Evolutionary conservation across 257 asterid genomes (phyloP), one percentile per base, ranked within the genome.

Genomic region (Solanum habrochaites): DNA sequence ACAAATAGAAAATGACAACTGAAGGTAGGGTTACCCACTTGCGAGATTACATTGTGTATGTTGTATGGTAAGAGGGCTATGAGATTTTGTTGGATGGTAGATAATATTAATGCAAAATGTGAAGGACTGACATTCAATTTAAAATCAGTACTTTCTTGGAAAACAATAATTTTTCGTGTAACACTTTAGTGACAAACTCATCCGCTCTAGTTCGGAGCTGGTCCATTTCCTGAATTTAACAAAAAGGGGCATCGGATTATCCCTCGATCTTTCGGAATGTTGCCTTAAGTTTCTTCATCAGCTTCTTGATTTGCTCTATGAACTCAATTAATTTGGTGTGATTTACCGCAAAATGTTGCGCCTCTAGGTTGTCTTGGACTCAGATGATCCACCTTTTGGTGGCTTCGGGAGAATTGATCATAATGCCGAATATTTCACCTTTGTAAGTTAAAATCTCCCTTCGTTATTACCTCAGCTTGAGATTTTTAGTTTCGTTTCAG

Each of bases 371-470:
- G 99, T 82, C 82, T 86, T 97, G 95, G 97, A 97, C 91, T 96
- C 99, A 0, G 99, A 97, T 85, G 95, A 91, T 77, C 77, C 90
- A 64, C 81, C 72, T 29, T 97, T 95, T 89, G 99, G 98, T 86
- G 99, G 99, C 88, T 96, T 91, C 87, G 78, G 94, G 73, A 92
- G 99, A 93, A 92, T 96, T n/a, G 91, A 86, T 87, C 95, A 90
- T 37, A 88, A 83, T 4, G 95, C 97, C 8, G 98, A 96, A 89
- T 96, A 90, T 91, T 97, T 97, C 90, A 92, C 98, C 86, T 86
- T 86, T 64, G 99, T 97, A 93, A 95, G 98, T 83, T 58, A 62
- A 86, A 18, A n/a, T 40, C 52, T 31, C 82, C 20, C 37, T 25
- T 6, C 18, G 1, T 42, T 15, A 23, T 83, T 75, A 49, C 29